Conservation (phyloP, 2,329 filamentous ascomycete species). For the Hymenoscyphus fructigenus region DNA sequence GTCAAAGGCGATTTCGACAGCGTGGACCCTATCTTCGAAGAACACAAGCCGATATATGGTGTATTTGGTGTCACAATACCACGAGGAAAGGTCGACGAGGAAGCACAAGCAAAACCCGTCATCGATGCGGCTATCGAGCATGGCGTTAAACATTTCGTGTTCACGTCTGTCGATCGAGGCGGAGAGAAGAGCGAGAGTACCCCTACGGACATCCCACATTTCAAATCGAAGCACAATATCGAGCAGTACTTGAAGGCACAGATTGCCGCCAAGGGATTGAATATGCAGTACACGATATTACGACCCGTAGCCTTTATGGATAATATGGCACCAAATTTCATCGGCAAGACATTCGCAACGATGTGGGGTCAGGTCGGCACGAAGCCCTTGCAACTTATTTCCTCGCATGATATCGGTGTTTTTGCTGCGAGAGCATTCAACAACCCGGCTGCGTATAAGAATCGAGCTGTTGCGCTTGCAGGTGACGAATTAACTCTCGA, state of each 20-base stretch:
- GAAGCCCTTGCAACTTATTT: constrained; percentile 40
- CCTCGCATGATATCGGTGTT: constrained; percentile 41
- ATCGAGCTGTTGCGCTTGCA: constrained; percentile 40
- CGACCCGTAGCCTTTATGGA: constrained; percentile 58
- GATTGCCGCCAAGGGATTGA: constrained; percentile 30
- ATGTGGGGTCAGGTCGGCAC: constrained; percentile 40
- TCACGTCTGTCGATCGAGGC: constrained; percentile 62
- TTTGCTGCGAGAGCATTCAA: constrained; percentile 41
- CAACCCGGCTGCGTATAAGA: constrained; percentile 36
- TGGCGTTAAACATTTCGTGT: constrained; percentile 61
- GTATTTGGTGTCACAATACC: constrained; percentile 49
- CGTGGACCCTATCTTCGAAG: constrained; percentile 46
- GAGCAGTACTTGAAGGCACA: constrained; percentile 54
- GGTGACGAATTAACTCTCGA: constrained; percentile 42
- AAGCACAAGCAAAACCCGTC: constrained; percentile 50
- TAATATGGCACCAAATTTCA: constrained; percentile 34
- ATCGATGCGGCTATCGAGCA: constrained; percentile 55
- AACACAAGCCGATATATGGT: constrained; percentile 48
- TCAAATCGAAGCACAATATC: constrained; percentile 53
- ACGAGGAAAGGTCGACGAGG: constrained; percentile 43
- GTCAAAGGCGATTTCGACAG: constrained; percentile 55
- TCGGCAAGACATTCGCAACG: constrained; percentile 23
- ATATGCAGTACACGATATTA: constrained; percentile 56
- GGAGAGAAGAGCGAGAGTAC: constrained; percentile 48
- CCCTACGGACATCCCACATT: constrained; percentile 53